Conservation (phyloP, 2,329 filamentous ascomycete genomes). For the Nemania sp. region DNA sequence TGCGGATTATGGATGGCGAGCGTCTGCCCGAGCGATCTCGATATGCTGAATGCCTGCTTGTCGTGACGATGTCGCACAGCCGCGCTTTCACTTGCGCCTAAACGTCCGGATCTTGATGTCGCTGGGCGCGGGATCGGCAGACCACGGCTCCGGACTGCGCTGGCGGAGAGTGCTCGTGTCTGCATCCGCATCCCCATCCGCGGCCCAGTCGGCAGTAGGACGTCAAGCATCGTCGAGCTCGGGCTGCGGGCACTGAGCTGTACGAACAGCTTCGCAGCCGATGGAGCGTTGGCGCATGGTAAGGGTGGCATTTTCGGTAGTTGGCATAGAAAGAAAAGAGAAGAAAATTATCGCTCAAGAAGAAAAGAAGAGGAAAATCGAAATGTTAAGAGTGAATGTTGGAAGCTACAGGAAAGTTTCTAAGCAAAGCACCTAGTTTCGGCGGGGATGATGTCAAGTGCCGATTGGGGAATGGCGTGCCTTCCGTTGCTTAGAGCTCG, state of each 20-base stretch:
- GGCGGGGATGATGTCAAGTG: slow-evolving; percentile 36
- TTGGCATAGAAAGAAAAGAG: not conserved
- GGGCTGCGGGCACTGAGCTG: slow-evolving; percentile 35
- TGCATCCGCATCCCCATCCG: slow-evolving; percentile 22
- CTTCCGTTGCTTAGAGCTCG: not conserved
- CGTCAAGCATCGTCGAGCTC: slow-evolving; percentile 44
- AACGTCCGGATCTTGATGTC: slow-evolving; percentile 14
- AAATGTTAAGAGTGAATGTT: too few relatives aligned
- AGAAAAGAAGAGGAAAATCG: too few relatives aligned
- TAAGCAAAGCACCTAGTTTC: slow-evolving; percentile 31
- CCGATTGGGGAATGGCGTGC: not conserved
- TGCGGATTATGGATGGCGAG: slow-evolving; percentile 69
- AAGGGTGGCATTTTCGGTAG: slow-evolving; percentile 26
- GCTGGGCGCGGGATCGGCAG: not conserved
- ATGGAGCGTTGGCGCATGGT: slow-evolving; percentile 44
- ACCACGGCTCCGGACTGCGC: slow-evolving; percentile 26
- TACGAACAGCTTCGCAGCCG: slow-evolving; percentile 39
- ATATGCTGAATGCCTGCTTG: slow-evolving; percentile 13
- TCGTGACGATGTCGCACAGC: not conserved
- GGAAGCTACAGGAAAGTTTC: too few relatives aligned
- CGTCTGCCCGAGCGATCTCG: slow-evolving; percentile 43
- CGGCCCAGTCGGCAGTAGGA: slow-evolving; percentile 38
- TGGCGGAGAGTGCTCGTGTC: slow-evolving; percentile 36
- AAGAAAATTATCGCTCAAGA: too few relatives aligned
- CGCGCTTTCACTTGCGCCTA: slow-evolving; percentile 1